Evolutionary conservation across 2,329 filamentous ascomycete species (phyloP).

Genomic region (Emergomyces orientalis): DNA sequence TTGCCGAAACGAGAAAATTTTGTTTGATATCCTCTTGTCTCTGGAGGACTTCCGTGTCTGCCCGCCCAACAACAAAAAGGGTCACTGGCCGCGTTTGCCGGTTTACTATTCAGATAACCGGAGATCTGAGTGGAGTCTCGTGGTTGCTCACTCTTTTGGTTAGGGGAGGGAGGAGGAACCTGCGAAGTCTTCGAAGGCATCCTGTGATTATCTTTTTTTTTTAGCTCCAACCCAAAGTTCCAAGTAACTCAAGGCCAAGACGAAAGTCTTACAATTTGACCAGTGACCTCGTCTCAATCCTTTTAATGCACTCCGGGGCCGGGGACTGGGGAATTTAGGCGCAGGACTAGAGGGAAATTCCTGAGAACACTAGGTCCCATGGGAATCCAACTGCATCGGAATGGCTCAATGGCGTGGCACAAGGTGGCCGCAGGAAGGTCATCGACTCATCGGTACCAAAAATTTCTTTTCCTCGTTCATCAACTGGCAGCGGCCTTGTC

Average conservation of each 20-base stretch:
- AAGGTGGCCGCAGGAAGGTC: too few species aligned
- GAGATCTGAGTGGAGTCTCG: not conserved
- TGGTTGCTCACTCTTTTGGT: not conserved
- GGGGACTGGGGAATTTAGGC: slow-evolving; percentile 5
- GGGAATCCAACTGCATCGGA: not conserved
- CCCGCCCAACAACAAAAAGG: not conserved
- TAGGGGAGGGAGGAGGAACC: not conserved
- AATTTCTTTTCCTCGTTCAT: not conserved
- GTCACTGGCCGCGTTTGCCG: not conserved
- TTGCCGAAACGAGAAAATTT: not conserved
- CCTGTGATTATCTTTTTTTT: not conserved
- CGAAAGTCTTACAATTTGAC: not conserved
- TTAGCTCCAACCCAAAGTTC: not conserved
- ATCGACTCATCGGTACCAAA: not conserved
- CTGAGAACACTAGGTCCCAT: not conserved
- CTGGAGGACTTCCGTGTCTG: not conserved
- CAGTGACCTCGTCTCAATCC: not conserved
- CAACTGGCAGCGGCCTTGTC: not conserved
- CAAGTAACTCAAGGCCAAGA: not conserved
- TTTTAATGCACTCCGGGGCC: not conserved
- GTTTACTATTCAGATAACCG: not conserved
- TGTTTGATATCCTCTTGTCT: not conserved
- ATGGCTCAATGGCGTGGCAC: not conserved
- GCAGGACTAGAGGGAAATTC: not conserved
- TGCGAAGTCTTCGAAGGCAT: not conserved